phyloP scores from a whole-genome alignment of 2,329 filamentous ascomycete species.

The Hymenoscyphus scutula region DNA sequence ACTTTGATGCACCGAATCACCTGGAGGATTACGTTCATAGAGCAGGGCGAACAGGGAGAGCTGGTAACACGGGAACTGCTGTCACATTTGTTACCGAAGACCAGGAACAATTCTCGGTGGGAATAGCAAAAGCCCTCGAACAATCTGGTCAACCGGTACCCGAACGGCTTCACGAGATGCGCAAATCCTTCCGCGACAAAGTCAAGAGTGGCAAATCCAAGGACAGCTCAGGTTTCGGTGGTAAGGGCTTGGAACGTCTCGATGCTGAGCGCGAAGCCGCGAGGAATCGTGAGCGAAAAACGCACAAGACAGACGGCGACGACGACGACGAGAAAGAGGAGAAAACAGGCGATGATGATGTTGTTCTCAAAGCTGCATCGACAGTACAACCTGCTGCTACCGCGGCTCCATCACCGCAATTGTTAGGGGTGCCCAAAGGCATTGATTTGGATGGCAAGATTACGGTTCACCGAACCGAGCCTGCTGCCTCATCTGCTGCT shows the following conservation, averaged over 20 bases:
- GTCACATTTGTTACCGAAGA: constrained; percentile 92
- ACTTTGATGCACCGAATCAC: constrained; percentile 92
- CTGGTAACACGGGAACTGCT: constrained; percentile 90
- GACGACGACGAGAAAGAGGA: constrained; percentile 77
- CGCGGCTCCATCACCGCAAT: constrained; percentile 35
- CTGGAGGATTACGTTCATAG: constrained; percentile 96
- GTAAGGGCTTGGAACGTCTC: constrained; percentile 87
- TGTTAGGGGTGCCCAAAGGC: constrained; percentile 49
- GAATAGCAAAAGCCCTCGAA: constrained; percentile 81
- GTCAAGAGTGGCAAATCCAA: constrained; percentile 92
- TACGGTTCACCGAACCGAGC: constrained; percentile 69
- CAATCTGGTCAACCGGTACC: constrained; percentile 86
- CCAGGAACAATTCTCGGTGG: constrained; percentile 85
- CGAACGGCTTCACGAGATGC: constrained; percentile 63
- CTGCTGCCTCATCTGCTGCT: constrained; percentile 40
- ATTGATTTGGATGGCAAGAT: constrained; percentile 67
- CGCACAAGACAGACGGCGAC: constrained; percentile 83
- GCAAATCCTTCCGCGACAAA: constrained; percentile 77
- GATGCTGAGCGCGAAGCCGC: constrained; percentile 89
- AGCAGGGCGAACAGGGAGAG: constrained; percentile 87
- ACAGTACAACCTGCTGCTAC: constrained; percentile 60
- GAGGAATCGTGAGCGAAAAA: constrained; percentile 80
- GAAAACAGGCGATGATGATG: constrained; percentile 65
- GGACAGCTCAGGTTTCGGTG: constrained; percentile 85
- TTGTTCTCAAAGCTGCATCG: constrained; percentile 65